Base-by-base conservation (phyloP, 495 filamentous ascomycete species). In the Parathielavia appendiculata region DNA sequence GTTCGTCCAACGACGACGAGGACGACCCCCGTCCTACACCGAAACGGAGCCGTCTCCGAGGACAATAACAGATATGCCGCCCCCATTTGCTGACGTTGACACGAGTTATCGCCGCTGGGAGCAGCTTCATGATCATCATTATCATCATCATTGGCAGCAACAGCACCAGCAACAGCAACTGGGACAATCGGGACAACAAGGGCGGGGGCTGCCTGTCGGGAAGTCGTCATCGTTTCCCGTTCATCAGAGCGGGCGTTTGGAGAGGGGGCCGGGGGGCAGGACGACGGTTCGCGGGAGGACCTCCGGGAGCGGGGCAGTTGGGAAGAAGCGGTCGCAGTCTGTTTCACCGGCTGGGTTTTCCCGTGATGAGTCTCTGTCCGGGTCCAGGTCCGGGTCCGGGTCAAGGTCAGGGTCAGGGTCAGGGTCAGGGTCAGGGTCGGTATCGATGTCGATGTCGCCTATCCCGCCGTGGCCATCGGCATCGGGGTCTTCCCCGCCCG, bases 1-100 rank as follows among this genome's bases (percentile, higher is more conserved):
- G n/a, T n/a, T n/a, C n/a, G n/a, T n/a, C n/a, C n/a, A n/a, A n/a
- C n/a, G n/a, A n/a, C 8, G 30, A 56, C 9, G 36, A 36, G 22
- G 44, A 22, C 70, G 66, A 36, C 66, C 66, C 9, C 67, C 52
- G 0, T 74, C 71, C 45, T 61, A 73, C 23, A 71, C 75, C 0
- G 74, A 78, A 53, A 76, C 75, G 1, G 75, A 76, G 44, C 75
- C 75, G 0, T 76, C 74, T n/a, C 74, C 73, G 2, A 64, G 69
- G 10, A 52, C 71, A 2, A 30, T 6, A 6, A 30, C 26, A 6
- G 6, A 30, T 2, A 30, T 6, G 26, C 26, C 26, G 26, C 26
- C 58, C 1, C 58, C 69, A 20, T 70, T 69, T 35, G 56, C 66
- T 0, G 73, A 73, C 44, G 57, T 70, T 11, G 71, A 74, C 12